Percentiles rank a stretch among this genome's conserved stretches.
Evolutionary conservation across 1,284 basidiomycete species (phyloP).

Genomic region (Cryptococcus sp.): DNA sequence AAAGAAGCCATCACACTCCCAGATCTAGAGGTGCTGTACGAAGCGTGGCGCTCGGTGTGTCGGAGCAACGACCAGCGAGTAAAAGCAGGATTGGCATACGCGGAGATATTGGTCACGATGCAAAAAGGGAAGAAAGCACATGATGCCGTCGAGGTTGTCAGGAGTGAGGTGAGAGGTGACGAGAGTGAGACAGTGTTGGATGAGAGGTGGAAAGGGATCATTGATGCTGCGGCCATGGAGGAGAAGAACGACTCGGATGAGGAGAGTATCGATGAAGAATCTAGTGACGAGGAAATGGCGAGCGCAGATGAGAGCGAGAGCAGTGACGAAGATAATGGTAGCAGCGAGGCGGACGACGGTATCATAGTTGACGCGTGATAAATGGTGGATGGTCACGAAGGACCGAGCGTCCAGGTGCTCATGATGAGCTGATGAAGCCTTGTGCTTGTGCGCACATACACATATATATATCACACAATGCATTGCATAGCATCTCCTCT

Average conservation of each 20-base stretch:
- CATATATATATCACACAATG: too few relatives aligned
- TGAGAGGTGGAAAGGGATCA: neutral
- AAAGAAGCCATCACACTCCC: slow-evolving; percentile 7
- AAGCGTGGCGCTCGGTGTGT: slow-evolving; percentile 28
- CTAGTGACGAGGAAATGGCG: neutral
- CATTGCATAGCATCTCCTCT: too few relatives aligned
- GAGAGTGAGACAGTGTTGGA: slow-evolving; percentile 24
- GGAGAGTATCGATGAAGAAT: neutral
- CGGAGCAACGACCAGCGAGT: slow-evolving; percentile 20
- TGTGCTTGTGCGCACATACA: neutral
- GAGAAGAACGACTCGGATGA: neutral
- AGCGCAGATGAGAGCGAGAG: neutral
- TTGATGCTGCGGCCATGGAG: too few relatives aligned
- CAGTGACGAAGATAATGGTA: slow-evolving; percentile 12
- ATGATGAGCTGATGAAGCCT: neutral
- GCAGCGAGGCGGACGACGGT: slow-evolving; percentile 7
- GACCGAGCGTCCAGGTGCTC: neutral
- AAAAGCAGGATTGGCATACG: slow-evolving; percentile 29
- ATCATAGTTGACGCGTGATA: slow-evolving; percentile 7
- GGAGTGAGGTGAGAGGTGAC: slow-evolving; percentile 26
- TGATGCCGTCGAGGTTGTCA: slow-evolving; percentile 29
- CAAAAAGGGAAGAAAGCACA: slow-evolving; percentile 30
- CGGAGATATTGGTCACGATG: slow-evolving; percentile 25
- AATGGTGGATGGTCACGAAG: neutral
- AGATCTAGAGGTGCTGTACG: slow-evolving; percentile 29